Evolutionary conservation across 352 stramenopile species (phyloP).

Genomic region (Sclerospora graminicola): DNA sequence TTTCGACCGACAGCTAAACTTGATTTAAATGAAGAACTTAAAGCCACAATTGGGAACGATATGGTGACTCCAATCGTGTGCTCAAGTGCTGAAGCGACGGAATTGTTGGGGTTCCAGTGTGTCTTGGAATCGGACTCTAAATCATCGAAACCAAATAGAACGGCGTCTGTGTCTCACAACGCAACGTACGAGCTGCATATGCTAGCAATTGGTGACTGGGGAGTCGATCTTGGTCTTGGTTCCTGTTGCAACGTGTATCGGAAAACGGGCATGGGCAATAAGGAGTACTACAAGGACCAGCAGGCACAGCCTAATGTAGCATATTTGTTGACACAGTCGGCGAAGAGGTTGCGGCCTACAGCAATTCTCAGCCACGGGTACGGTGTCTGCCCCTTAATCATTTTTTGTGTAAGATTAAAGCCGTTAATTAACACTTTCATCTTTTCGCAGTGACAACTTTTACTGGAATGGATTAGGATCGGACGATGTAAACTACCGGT

Average conservation of each 20-base stretch:
- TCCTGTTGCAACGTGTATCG: conserved; percentile 70
- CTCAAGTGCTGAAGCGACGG: too few species aligned
- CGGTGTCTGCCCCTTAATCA: not conserved
- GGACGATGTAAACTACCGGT: conserved; percentile 52
- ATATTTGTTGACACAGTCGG: conserved; percentile 47
- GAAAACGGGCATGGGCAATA: conserved; percentile 39
- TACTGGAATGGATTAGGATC: conserved; percentile 69
- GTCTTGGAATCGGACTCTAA: too few species aligned
- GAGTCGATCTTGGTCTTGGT: conserved; percentile 39
- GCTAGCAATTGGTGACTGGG: too few species aligned
- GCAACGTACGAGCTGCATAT: too few species aligned
- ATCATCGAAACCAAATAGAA: too few species aligned
- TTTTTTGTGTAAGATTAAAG: not conserved
- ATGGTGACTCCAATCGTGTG: too few species aligned
- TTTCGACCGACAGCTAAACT: too few species aligned
- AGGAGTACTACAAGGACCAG: conserved; percentile 63
- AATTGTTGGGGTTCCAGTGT: too few species aligned
- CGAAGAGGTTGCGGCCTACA: conserved; percentile 45
- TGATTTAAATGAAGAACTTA: too few species aligned
- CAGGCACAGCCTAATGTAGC: conserved; percentile 59
- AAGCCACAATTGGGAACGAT: too few species aligned
- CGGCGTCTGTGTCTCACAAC: too few species aligned
- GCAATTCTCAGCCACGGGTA: conserved; percentile 50
- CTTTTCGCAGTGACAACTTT: conserved; percentile 35
- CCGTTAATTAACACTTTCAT: not conserved